Evolutionary conservation across 225 moss, liverwort and hornwort species (phyloP).

Genomic region (Bryoerythrophyllum caledonicum): DNA sequence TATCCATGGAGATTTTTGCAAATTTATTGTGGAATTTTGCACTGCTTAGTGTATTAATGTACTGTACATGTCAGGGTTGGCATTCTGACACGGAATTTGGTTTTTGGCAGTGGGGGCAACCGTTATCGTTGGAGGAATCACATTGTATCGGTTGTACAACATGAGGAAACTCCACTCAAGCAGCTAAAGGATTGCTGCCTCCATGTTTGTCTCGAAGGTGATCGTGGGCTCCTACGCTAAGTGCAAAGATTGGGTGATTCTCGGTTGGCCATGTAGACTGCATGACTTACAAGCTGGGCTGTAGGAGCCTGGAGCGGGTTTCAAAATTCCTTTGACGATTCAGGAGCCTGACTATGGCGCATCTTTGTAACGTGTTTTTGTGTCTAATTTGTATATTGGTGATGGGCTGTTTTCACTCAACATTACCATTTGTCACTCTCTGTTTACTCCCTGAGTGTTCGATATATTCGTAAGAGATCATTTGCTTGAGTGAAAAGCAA

Average conservation of each 20-base stretch:
- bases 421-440: conserved; percentile 1
- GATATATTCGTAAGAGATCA: not conserved
- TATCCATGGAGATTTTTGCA: not conserved
- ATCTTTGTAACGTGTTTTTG: conserved; percentile 31
- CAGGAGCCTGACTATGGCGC: conserved; percentile 12
- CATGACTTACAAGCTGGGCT: conserved; percentile 19
- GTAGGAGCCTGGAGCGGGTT: conserved; percentile 5
- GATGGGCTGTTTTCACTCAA: conserved; percentile 20
- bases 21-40: conserved; percentile 3
- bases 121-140: conserved; percentile 73
- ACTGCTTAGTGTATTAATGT: not conserved
- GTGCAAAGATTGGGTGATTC: conserved; percentile 26
- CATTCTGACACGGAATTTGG: conserved; percentile 17
- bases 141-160: conserved; percentile 70
- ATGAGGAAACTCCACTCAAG: conserved; percentile 64
- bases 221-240: conserved; percentile 11
- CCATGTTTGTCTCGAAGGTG: conserved; percentile 22
- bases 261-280: conserved; percentile 6
- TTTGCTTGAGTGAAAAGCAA: not conserved
- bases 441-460: not conserved
- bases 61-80: conserved; percentile 10
- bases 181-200: conserved; percentile 26
- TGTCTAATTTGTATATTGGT: conserved; percentile 28
- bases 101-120: conserved; percentile 74
- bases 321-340: conserved; percentile 13